A percentile compares a stretch with the other conserved stretches of the same genome.
Conservation (phyloP, 257 asterid genomes). For the Nicotiana paniculata region DNA sequence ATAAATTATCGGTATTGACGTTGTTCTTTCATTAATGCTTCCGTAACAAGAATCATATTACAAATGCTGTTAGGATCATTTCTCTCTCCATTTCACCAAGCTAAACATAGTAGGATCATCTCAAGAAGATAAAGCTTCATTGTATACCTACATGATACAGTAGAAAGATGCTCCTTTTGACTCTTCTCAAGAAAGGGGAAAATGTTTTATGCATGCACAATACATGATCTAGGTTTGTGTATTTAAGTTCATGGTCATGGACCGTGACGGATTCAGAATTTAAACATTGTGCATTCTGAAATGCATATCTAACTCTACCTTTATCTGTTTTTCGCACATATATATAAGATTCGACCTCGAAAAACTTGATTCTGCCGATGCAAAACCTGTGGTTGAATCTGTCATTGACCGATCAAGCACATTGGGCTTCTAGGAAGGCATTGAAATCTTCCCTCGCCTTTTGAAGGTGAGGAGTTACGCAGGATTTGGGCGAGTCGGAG, state of each 20-base stretch:
- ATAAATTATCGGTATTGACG: not conserved
- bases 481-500: conserved; percentile 34
- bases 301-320: not conserved
- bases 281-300: not conserved
- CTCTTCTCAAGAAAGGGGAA: not conserved
- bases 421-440: conserved; percentile 66
- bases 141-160: not conserved
- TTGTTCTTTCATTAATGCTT: not conserved
- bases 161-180: not conserved
- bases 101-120: not conserved
- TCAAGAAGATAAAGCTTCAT: not conserved
- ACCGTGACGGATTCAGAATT: not conserved
- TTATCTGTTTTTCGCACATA: not conserved
- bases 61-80: not conserved
- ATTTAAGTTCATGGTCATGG: not conserved
- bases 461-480: conserved; percentile 41
- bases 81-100: not conserved
- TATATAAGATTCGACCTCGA: not conserved
- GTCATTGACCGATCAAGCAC: conserved; percentile 17
- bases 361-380: not conserved
- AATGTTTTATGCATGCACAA: not conserved
- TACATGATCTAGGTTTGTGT: not conserved
- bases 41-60: not conserved
- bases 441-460: conserved; percentile 59
- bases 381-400: not conserved